These are phyloP conservation scores for Malassezia caprae DNA, from an alignment of 1,284 basidiomycete genomes.

Conservation along the genomic window DNA sequence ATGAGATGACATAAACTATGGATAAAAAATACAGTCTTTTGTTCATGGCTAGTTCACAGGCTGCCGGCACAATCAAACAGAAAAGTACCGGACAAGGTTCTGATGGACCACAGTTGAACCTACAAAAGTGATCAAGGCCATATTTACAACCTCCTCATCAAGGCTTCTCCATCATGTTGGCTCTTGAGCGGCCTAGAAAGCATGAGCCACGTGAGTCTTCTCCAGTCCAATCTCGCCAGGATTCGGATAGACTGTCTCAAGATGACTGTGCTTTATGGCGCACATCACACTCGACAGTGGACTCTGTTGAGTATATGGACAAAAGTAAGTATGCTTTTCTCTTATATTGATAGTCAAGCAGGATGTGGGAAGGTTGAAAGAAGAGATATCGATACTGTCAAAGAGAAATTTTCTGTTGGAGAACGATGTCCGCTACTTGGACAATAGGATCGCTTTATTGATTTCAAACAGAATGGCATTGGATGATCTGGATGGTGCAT, in stretches of 20 bases:
- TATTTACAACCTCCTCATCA: neutral
- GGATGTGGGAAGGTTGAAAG: slow-evolving; percentile 84
- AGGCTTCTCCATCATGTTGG: neutral
- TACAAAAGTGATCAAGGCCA: neutral
- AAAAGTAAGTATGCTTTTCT: neutral
- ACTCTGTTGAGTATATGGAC: neutral
- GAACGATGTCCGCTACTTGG: slow-evolving; percentile 93
- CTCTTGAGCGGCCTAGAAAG: neutral
- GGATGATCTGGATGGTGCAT: slow-evolving; percentile 53
- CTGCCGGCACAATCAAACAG: neutral
- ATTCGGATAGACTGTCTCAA: neutral
- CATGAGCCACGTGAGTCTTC: neutral
- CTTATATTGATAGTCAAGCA: slow-evolving; percentile 65
- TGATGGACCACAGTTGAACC: neutral
- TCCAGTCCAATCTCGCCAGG: neutral
- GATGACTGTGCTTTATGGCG: neutral
- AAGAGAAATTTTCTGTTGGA: slow-evolving; percentile 99
- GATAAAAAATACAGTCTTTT: neutral
- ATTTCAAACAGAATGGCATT: slow-evolving; percentile 97
- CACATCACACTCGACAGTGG: neutral
- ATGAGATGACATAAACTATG: neutral
- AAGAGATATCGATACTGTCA: slow-evolving; percentile 92
- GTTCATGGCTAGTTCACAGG: neutral
- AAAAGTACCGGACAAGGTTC: neutral
- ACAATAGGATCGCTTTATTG: slow-evolving; percentile 89